Conservation (phyloP, 768 basidiomycete species). For the Kondoa malvinella region DNA sequence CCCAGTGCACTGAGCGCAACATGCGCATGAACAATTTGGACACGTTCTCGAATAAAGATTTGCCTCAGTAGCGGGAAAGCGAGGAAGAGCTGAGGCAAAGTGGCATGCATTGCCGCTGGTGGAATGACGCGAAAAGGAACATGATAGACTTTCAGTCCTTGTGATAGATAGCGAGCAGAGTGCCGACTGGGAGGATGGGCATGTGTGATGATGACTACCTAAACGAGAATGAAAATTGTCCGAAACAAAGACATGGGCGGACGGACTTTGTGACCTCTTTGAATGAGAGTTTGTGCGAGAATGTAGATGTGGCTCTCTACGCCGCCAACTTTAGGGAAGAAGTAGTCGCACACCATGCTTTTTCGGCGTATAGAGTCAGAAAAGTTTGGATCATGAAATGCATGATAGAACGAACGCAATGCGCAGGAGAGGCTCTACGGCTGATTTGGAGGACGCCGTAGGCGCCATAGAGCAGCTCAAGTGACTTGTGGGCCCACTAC, state of each 20-base stretch:
- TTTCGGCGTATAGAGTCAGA: too few species aligned
- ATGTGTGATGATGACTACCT: constrained; percentile 93
- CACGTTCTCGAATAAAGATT: constrained; percentile 68
- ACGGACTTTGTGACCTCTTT: constrained; percentile 66
- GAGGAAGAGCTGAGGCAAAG: constrained; percentile 82
- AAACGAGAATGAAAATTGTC: not conserved
- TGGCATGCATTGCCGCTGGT: constrained; percentile 78
- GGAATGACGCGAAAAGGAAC: constrained; percentile 50
- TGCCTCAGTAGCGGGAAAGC: constrained; percentile 80
- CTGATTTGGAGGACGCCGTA: too few species aligned
- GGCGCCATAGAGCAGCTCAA: too few species aligned
- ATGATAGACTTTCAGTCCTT: constrained; percentile 81
- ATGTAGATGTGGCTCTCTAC: constrained; percentile 95
- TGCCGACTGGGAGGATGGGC: constrained; percentile 68
- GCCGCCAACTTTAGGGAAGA: constrained; percentile 80
- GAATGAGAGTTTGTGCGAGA: constrained; percentile 65
- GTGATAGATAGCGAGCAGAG: constrained; percentile 75
- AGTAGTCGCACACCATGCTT: constrained; percentile 79
- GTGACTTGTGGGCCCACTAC: too few species aligned
- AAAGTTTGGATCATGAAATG: too few species aligned
- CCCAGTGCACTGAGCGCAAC: constrained; percentile 76
- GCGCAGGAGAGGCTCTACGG: not conserved
- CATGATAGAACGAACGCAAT: not conserved
- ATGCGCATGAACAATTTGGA: constrained; percentile 78
- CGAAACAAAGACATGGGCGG: constrained; percentile 5